Evolutionary conservation across 2,329 filamentous ascomycete genomes (phyloP).

Genomic region (Fusarium odoratissimum): DNA sequence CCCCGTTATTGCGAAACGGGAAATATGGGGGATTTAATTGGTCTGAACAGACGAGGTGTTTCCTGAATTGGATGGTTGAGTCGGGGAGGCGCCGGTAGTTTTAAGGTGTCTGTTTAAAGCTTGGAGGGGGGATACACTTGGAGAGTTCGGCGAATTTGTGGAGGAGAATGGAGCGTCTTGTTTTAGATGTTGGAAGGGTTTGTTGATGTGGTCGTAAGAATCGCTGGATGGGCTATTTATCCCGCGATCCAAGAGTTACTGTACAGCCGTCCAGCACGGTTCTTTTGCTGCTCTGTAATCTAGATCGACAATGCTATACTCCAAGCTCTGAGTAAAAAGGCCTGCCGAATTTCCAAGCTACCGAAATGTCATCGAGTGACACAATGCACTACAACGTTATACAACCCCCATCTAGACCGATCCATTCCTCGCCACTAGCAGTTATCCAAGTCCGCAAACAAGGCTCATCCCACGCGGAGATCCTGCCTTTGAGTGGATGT

Average conservation of each 20-base stretch:
- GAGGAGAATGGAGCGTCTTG: not conserved
- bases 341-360: rapidly evolving
- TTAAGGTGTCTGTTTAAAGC: not conserved
- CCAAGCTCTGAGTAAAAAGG: rapidly evolving
- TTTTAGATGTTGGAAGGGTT: rapidly evolving
- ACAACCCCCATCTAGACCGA: not conserved
- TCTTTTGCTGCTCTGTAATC: too few species aligned
- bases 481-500: not conserved
- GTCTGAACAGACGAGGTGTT: not conserved
- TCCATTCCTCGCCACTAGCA: not conserved
- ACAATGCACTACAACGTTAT: not conserved
- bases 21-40: not conserved
- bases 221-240: too few species aligned
- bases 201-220: not conserved
- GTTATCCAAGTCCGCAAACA: not conserved
- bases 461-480: not conserved
- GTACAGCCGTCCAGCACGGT: too few species aligned
- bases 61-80: not conserved
- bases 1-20: slow-evolving; percentile 24
- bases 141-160: not conserved
- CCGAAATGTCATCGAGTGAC: not conserved
- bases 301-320: too few species aligned
- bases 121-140: too few species aligned
- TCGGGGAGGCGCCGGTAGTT: not conserved
- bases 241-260: too few species aligned